These are phyloP conservation scores for Earliella scabrosa DNA, from an alignment of 1,284 basidiomycete genomes.

Conservation along the genomic window DNA sequence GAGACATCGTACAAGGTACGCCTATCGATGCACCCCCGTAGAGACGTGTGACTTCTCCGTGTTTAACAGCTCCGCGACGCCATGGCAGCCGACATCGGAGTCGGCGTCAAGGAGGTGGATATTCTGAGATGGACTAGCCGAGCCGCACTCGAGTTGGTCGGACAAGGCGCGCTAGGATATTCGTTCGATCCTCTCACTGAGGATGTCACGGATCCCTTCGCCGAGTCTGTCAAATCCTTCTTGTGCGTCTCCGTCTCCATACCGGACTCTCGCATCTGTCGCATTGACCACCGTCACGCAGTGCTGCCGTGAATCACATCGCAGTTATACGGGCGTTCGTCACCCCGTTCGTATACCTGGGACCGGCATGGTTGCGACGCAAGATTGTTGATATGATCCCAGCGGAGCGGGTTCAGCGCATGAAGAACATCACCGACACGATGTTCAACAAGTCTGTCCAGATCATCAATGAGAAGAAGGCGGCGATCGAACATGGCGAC, in stretches of 20 bases:
- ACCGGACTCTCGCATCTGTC: background rate
- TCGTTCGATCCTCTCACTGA: slow-evolving; percentile 40
- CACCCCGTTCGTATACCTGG: slow-evolving; percentile 33
- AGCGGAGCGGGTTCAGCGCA: slow-evolving; percentile 35
- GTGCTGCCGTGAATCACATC: background rate
- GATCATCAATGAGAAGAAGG: slow-evolving; percentile 44
- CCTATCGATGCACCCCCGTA: background rate
- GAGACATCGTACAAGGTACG: slow-evolving; percentile 12
- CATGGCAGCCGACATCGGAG: slow-evolving; percentile 21
- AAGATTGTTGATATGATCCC: slow-evolving; percentile 41
- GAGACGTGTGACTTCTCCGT: no score
- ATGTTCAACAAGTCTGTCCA: slow-evolving; percentile 41
- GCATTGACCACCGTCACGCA: no score
- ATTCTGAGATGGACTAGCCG: slow-evolving; percentile 40
- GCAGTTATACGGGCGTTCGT: background rate
- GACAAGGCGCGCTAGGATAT: slow-evolving; percentile 43
- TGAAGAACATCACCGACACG: slow-evolving; percentile 42
- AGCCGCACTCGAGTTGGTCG: slow-evolving; percentile 44
- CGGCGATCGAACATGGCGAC: slow-evolving; percentile 26
- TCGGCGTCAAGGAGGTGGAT: slow-evolving; percentile 33
- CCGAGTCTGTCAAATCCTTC: slow-evolving; percentile 27
- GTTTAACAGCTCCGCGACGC: slow-evolving; percentile 26
- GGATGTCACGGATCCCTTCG: slow-evolving; percentile 32
- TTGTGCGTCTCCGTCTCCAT: slow-evolving; percentile 15
- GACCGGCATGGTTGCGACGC: slow-evolving; percentile 40